Base-by-base conservation (phyloP, 108 stramenopile species). In the Parietichytrium sp. region DNA sequence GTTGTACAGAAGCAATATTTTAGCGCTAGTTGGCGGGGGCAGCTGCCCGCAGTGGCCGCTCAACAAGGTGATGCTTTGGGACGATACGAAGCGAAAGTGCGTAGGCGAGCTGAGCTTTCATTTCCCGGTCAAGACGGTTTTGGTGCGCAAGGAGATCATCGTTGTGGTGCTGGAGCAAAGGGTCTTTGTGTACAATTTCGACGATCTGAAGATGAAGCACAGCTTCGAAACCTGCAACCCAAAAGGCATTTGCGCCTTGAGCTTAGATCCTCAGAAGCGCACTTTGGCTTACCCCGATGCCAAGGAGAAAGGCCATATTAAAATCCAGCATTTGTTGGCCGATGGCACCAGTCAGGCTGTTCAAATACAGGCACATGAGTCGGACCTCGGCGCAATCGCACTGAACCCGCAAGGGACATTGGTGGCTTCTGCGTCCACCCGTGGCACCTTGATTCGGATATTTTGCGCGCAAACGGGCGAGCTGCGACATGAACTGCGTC, bases 61-160 rank as follows among this genome's bases (percentile, higher is more conserved):
- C 15, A 95, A 97, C 83, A 96, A 96, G 80, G 97, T 99, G 2
- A 92, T 96, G 84, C 96, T 99, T 36, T 99, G 96, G 94, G 98
- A 98, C 78, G 98, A 99, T 89, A 95, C 96, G 80, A 85, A 93
- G 47, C 93, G 93, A 82, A 86, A 92, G 42, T 94, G 93, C 54
- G 93, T 98, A 82, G 97, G 98, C 12, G 96, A 99, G 77, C 83
- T 91, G 42, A 84, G 84, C 82, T 99, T 81, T 83, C 87, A 38
- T 93, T 95, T 83, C 89, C 97, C 16, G 25, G 97, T 99, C 3
- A 82, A 96, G 38, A 86, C 89, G 4, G 95, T 97, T 3, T 93
- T 88, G 79, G 81, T 99, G 47, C 93, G 98, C 16, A 86, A 97
- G 49, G 97, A 99, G 86, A 83, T 96, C 31, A 94, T 99, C 79